Percentiles rank a stretch among this genome's conserved stretches.
Conservation (phyloP, 1,284 basidiomycete species). For the Ceratobasidium sp. region DNA sequence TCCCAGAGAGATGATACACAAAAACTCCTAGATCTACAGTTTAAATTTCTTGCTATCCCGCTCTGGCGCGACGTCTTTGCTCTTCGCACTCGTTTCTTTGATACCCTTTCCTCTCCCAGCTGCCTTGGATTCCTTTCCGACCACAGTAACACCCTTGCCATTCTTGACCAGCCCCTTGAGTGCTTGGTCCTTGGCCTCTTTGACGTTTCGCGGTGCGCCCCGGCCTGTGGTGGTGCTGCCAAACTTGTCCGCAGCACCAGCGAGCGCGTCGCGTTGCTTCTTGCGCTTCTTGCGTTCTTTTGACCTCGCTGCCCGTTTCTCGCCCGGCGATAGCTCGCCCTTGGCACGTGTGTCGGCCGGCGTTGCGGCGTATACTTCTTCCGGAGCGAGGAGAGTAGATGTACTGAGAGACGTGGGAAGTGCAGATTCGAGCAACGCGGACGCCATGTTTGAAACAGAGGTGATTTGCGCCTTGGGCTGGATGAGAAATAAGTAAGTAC, state of each 20-base stretch:
- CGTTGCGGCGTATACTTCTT: conserved; percentile 81
- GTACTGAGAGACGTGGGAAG: conserved; percentile 82
- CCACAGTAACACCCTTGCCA: conserved; percentile 85
- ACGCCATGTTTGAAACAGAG: conserved; percentile 83
- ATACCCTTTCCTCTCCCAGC: conserved; percentile 17
- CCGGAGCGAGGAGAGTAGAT: conserved; percentile 87
- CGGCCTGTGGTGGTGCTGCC: conserved; percentile 55
- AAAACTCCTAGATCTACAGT: conserved; percentile 4
- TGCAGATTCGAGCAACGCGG: conserved; percentile 88
- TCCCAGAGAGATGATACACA: background rate
- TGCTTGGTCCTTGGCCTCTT: conserved; percentile 83
- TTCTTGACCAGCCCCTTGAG: conserved; percentile 79
- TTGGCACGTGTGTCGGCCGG: conserved; percentile 63
- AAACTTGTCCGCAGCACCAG: conserved; percentile 71
- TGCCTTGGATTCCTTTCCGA: conserved; percentile 64
- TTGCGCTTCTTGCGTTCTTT: conserved; percentile 80
- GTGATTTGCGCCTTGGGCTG: conserved; percentile 91
- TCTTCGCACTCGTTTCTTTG: conserved; percentile 6
- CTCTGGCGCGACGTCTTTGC: background rate
- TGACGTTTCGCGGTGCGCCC: conserved; percentile 53
- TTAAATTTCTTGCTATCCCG: conserved; percentile 29
- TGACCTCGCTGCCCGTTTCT: conserved; percentile 76
- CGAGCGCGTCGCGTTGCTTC: conserved; percentile 72
- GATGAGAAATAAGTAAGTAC: conserved; percentile 35
- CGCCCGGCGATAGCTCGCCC: conserved; percentile 83